Evolutionary conservation across 805 yeast genomes (phyloP), one percentile per base, ranked within the genome.

Genomic region (Myxozyma geophila): DNA sequence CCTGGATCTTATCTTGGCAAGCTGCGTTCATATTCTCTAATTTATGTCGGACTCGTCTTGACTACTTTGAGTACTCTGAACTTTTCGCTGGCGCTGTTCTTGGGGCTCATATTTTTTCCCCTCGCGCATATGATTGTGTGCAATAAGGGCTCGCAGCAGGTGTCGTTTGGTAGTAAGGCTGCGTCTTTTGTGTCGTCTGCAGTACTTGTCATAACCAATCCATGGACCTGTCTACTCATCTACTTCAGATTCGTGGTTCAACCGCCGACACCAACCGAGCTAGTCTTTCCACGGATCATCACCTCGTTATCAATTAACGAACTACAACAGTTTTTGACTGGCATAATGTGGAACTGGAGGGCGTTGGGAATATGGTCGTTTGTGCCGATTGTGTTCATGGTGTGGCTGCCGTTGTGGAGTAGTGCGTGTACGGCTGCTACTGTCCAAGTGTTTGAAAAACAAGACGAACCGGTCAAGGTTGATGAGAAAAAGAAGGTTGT

Each of bases 321-420:
- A 13, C 36, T 63, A 7, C 23, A 36, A 7, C 28, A 51, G 33
- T 63, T 63, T 47, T 7, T 63, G 21, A 23, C 13, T n/a, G 58
- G 43, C 15, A 37, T 92, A 15, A 73, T 87, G 10, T 79, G 83
- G 35, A 85, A 90, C 2, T 90, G 92, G 88, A 72, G 78, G 33
- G 83, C 86, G 44, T 76, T 89, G 61, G 88, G 88, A 60, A 87
- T 89, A 63, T 91, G 96, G 93, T 89, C 96, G 0, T 91, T 96
- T 92, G 81, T 84, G 35, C 67, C 67, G 37, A 54, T 60, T 12
- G 8, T 64, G 23, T 64, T 64, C 35, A 17, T 47, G 43, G 89
- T 91, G 0, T 92, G 97, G 96, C 74, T 87, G 44, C 96, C 98
- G 2, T 81, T 86, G 5, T 93, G 98, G 98, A 50, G 85, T 2